phyloP scores from a whole-genome alignment of 169 alveolate genomes.

The Amoebophrya sp. region DNA sequence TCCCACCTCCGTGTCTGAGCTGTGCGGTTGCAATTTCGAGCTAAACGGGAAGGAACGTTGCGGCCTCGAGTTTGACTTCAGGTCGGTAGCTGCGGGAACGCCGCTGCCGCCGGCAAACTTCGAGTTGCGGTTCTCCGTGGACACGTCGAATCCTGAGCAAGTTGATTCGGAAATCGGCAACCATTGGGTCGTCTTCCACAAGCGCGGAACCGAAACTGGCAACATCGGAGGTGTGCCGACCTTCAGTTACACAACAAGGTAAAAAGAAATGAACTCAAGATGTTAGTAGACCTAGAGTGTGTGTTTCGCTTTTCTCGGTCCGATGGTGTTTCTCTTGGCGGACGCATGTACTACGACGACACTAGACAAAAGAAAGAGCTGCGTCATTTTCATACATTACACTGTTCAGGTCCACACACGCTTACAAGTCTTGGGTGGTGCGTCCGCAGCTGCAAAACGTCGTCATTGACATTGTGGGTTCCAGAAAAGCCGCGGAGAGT shows the following conservation, averaged over 20 bases:
- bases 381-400: too few species aligned
- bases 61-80: background rate
- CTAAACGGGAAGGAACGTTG: background rate
- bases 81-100: background rate
- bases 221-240: background rate
- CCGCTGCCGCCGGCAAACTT: background rate
- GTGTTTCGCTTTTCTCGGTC: too few species aligned
- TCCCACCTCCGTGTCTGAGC: background rate
- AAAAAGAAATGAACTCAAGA: background rate
- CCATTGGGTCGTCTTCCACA: constrained; percentile 17
- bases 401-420: background rate
- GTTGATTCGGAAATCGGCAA: background rate
- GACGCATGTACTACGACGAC: too few species aligned
- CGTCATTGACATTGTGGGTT: background rate
- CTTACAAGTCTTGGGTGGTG: background rate
- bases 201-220: background rate
- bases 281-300: too few species aligned
- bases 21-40: background rate
- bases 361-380: too few species aligned
- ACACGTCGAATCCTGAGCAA: background rate
- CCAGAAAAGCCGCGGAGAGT: background rate
- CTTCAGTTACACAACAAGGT: background rate
- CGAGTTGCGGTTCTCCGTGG: background rate
- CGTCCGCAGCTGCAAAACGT: constrained; percentile 13
- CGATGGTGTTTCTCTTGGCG: too few species aligned